Conservation (phyloP, 495 filamentous ascomycete species). For the Neurospora sp. region DNA sequence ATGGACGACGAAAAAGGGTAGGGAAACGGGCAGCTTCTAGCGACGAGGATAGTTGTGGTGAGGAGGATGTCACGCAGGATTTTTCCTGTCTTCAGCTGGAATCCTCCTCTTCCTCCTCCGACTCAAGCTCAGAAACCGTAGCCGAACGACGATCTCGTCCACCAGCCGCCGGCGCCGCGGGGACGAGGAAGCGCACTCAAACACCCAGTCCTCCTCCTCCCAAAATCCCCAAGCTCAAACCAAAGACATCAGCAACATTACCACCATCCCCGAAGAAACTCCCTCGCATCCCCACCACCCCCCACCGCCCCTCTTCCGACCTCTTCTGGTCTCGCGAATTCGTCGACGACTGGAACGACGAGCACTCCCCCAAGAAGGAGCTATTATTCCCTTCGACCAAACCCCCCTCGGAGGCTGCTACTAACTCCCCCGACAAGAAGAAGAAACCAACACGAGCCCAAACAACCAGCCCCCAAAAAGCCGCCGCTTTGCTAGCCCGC, state of each 20-base stretch:
- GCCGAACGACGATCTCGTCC: neutral
- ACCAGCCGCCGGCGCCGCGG: neutral
- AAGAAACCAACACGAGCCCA: constrained; percentile 2
- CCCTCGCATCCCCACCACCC: constrained; percentile 26
- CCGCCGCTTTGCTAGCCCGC: constrained; percentile 5
- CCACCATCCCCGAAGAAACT: constrained; percentile 27
- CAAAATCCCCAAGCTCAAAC: constrained; percentile 16
- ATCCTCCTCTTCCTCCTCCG: neutral
- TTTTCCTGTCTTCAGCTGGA: constrained; percentile 17
- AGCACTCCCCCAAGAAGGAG: constrained; percentile 61
- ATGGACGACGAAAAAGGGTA: neutral
- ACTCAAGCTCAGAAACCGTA: neutral
- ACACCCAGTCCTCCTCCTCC: constrained; percentile 20
- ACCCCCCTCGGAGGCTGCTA: constrained; percentile 5
- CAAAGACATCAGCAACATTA: neutral
- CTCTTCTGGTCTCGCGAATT: constrained; percentile 70
- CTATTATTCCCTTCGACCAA: constrained; percentile 20
- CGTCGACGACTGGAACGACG: constrained; percentile 74
- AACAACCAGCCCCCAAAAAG: constrained; percentile 6
- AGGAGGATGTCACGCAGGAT: constrained; percentile 13
- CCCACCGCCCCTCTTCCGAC: constrained; percentile 58
- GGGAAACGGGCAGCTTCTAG: neutral
- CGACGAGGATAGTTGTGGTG: neutral
- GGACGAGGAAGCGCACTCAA: neutral
- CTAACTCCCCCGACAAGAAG: constrained; percentile 41